These are phyloP conservation scores for Metschnikowia santaceciliae DNA, from an alignment of 805 yeast genomes.

Conservation along the genomic window DNA sequence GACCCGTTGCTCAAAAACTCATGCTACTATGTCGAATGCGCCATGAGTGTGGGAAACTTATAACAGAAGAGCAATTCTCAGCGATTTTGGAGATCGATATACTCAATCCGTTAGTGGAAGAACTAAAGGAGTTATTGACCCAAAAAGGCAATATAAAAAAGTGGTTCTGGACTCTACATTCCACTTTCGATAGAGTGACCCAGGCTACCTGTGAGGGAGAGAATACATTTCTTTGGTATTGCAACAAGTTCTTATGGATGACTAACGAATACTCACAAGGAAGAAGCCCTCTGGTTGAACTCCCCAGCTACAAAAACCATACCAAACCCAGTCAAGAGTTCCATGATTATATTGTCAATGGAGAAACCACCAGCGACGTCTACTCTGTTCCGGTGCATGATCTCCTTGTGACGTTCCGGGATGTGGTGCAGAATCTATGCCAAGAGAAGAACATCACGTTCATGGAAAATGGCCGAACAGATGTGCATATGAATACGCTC, in stretches of 20 bases:
- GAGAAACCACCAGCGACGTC: constrained; percentile 14
- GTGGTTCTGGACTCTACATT: constrained; percentile 30
- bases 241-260: constrained; percentile 4
- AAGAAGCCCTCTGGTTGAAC: background rate
- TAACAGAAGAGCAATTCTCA: constrained; percentile 10
- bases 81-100: constrained; percentile 28
- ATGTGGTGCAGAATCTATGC: constrained; percentile 64
- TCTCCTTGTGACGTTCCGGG: constrained; percentile 51
- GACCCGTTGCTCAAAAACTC: background rate
- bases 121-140: background rate
- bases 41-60: background rate
- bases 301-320: constrained; percentile 4
- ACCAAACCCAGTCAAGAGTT: background rate
- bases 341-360: background rate
- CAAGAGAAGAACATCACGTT: constrained; percentile 44
- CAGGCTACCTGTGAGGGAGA: background rate
- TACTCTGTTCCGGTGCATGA: constrained; percentile 42
- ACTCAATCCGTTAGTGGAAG: constrained; percentile 31
- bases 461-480: constrained; percentile 24
- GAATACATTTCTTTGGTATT: constrained; percentile 11
- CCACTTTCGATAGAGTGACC: background rate
- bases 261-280: background rate
- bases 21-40: background rate
- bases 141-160: background rate
- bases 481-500: constrained; percentile 37